These are phyloP conservation scores for Rutstroemia sp. DNA, from an alignment of 2,329 filamentous ascomycete genomes.

Conservation along the genomic window DNA sequence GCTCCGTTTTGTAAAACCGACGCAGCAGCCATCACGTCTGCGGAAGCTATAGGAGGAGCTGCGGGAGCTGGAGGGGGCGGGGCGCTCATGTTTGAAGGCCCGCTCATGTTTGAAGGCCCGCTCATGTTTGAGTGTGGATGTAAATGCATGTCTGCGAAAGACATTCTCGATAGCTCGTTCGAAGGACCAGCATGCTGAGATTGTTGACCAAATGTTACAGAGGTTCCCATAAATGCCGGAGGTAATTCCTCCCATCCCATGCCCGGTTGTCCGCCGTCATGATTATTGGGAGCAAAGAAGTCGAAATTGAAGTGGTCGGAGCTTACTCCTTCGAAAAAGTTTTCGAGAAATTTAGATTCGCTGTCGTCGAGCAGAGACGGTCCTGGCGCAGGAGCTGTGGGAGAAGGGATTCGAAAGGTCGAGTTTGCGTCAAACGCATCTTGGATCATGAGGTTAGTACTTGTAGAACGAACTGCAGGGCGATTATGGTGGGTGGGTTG, in stretches of 20 bases:
- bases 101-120: not conserved
- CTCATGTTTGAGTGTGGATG: not conserved
- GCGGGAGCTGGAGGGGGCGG: not conserved
- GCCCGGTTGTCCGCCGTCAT: slow-evolving; percentile 43
- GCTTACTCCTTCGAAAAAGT: slow-evolving; percentile 49
- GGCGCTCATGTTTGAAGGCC: slow-evolving; percentile 12
- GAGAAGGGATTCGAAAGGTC: slow-evolving; percentile 40
- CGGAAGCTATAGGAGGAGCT: slow-evolving; percentile 29
- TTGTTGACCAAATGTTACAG: slow-evolving; percentile 52
- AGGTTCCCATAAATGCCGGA: slow-evolving; percentile 57
- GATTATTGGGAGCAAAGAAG: slow-evolving; percentile 34
- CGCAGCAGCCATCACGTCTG: slow-evolving; percentile 55
- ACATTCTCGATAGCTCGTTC: slow-evolving; percentile 15
- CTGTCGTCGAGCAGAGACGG: slow-evolving; percentile 57
- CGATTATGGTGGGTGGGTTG: not conserved
- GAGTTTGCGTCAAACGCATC: slow-evolving; percentile 39
- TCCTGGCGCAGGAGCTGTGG: slow-evolving; percentile 57
- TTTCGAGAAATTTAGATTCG: slow-evolving; percentile 50
- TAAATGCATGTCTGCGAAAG: slow-evolving; percentile 15
- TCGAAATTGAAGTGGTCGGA: slow-evolving; percentile 43
- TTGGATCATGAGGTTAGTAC: slow-evolving; percentile 20
- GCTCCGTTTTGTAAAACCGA: slow-evolving; percentile 43
- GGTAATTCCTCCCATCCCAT: slow-evolving; percentile 51
- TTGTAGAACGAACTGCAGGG: not conserved
- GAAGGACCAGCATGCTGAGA: slow-evolving; percentile 13